Base-by-base conservation (phyloP, 148 eudicot species). In the Euryodendron excelsum region DNA sequence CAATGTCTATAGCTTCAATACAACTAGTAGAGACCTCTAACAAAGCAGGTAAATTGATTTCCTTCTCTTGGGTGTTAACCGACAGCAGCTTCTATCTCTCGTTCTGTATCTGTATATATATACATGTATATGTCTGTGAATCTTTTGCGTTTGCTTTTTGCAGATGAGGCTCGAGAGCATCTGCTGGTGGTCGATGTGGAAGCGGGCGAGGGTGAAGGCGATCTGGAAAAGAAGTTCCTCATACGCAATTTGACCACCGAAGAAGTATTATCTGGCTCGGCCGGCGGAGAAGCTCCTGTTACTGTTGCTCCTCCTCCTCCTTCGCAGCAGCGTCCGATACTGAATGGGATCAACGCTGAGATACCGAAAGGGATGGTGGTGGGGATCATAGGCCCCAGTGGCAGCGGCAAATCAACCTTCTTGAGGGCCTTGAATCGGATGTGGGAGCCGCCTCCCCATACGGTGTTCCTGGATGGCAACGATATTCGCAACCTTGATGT, bases 361-460 rank as follows among this genome's bases (percentile, higher is more conserved):
- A 76, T 88, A 55, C 83, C 82, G 18, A 86, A 44, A 67, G 91
- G 91, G 11, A 59, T 72, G 23, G 83, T 89, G 62, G 74, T 86
- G 88, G 89, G 91, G 50, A 80, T 89, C 44, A 89, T 89, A 68
- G 91, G 91, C 9, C 91, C 91, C 0, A 89, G 91, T 45, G 91
- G 91, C 1, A 85, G 91, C 63, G 91, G 91, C 4, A 89, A 89
- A 78, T 89, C 91, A 0, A 89, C 91, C 53, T 52, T 89, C 28
- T 71, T 89, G 71, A 82, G 89, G 75, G 89, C 89, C 3, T 76
- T 89, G 15, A 89, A 89, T 64, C 83, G 91, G 17, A 53, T 89
- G 39, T 89, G 91, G 91, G 91, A 89, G 83, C 91, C 91, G 30
- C 82, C 74, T 48, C 78, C 85, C 0, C 41, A 81, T 2, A 65